phyloP scores from a whole-genome alignment of 768 basidiomycete species.

The Mycena floridula region DNA sequence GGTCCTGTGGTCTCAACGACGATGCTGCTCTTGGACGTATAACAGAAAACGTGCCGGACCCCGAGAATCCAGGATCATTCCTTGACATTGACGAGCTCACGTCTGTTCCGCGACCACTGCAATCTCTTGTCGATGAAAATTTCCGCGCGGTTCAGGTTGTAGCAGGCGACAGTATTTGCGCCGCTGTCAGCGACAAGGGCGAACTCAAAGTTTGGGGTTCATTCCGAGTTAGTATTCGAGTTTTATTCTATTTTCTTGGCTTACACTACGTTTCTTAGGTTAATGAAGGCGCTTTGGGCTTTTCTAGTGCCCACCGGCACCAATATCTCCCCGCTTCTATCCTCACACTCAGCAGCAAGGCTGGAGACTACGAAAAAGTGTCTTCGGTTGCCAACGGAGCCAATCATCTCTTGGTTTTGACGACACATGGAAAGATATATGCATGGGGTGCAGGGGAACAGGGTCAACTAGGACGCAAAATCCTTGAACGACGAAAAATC shows the following conservation, averaged over 20 bases:
- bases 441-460: conserved; percentile 91
- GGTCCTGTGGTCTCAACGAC: conserved; percentile 85
- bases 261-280: conserved; percentile 33
- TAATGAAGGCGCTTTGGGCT: conserved; percentile 81
- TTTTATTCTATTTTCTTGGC: conserved; percentile 3
- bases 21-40: conserved; percentile 74
- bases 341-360: conserved; percentile 52
- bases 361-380: conserved; percentile 65
- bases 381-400: conserved; percentile 73
- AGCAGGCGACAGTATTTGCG: conserved; percentile 85
- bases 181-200: conserved; percentile 75
- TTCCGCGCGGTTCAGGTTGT: conserved; percentile 82
- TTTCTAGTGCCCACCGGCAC: conserved; percentile 57
- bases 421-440: conserved; percentile 81
- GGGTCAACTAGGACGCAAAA: conserved; percentile 85
- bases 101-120: conserved; percentile 57
- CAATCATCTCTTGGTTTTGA: conserved; percentile 88
- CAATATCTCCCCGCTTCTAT: conserved; percentile 64
- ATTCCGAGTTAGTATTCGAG: conserved; percentile 64
- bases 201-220: conserved; percentile 84
- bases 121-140: conserved; percentile 64
- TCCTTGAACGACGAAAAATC: conserved; percentile 82
- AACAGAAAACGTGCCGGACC: conserved; percentile 44
- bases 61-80: conserved; percentile 51
- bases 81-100: conserved; percentile 51